A percentile compares a stretch with the other conserved stretches of the same genome.
phyloP scores from a whole-genome alignment of 768 basidiomycete genomes.

The Crucibulum laeve region DNA sequence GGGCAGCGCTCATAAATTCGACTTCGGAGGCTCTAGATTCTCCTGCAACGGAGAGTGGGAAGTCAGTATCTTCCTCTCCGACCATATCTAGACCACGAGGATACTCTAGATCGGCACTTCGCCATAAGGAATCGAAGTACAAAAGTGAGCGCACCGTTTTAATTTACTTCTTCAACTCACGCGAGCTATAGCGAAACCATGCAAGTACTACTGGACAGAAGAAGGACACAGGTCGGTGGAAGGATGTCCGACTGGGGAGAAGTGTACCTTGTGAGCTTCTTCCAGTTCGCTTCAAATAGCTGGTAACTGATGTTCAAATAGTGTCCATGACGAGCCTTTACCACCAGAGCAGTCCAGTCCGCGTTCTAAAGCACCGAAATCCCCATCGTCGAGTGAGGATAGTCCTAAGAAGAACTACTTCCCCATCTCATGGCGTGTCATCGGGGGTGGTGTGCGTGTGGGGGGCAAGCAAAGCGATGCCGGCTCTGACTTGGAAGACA shows the following conservation, averaged over 20 bases:
- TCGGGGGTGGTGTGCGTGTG: slow-evolving; percentile 74
- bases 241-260: slow-evolving; percentile 47
- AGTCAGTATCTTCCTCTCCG: background rate
- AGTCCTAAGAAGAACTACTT: slow-evolving; percentile 39
- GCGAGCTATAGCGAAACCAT: slow-evolving; percentile 49
- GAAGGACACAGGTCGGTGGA: too few relatives aligned
- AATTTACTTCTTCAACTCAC: background rate
- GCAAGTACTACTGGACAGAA: slow-evolving; percentile 46
- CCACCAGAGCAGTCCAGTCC: background rate
- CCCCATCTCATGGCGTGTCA: slow-evolving; percentile 72
- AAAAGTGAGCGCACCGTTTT: slow-evolving; percentile 30
- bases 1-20: background rate
- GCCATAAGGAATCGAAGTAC: slow-evolving; percentile 31
- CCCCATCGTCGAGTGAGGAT: background rate
- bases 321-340: slow-evolving; percentile 38
- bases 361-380: background rate
- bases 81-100: background rate
- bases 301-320: slow-evolving; percentile 22
- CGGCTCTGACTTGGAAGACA: background rate
- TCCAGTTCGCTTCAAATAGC: slow-evolving; percentile 1
- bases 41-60: background rate
- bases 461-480: slow-evolving; percentile 26
- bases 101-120: slow-evolving; percentile 1
- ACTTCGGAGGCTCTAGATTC: background rate
- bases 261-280: slow-evolving; percentile 54